Evolutionary conservation across 164 flowering plant species (phyloP), one percentile per base, ranked within the genome.

Genomic region (Nymphaea colorata): DNA sequence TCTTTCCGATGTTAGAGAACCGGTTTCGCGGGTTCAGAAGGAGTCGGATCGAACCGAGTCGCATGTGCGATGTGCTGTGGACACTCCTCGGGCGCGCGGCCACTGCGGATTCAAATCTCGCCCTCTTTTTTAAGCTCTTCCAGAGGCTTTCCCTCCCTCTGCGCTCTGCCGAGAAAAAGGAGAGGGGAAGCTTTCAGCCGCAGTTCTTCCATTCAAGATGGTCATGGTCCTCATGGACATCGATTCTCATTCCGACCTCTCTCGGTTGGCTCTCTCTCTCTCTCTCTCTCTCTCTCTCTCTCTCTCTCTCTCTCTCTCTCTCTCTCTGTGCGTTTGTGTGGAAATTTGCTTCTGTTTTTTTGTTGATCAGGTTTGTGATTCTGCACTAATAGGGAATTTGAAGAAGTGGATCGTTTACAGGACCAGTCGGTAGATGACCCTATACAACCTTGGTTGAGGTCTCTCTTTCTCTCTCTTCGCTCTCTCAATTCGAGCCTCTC

Each of bases 381-480:
- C 57, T 3, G 8, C 57, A 15, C 3, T 51, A 8, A 3, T 8
- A 51, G 57, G 14, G 57, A 51, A 51, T 8, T 51, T 51, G 12
- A 51, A 51, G 57, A 51, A 5, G 3, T 51, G 57, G 57, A 15
- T 51, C 57, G 8, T 15, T 15, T 51, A 51, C 57, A 51, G 14
- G 14, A 51, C 57, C 57, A 51, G 57, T 51, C 61, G 2, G 45
- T 14, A 4, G 68, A 69, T 15, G 69, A 69, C 18, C 76, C 76
- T n/a, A 68, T 71, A 66, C 6, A 64, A 8, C 69, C 62, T 45
- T 71, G 74, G 69, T 74, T 67, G 25, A 41, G 71, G 76, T 70
- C 59, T 44, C 55, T 42, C 36, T 47, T 57, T 68, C 69, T 66
- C 64, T 44, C 41, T 42, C 17, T 44, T 15, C 59, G 5, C 43